Base-by-base conservation (phyloP, 2,329 filamentous ascomycete genomes). In the Aspergillus fischeri region DNA sequence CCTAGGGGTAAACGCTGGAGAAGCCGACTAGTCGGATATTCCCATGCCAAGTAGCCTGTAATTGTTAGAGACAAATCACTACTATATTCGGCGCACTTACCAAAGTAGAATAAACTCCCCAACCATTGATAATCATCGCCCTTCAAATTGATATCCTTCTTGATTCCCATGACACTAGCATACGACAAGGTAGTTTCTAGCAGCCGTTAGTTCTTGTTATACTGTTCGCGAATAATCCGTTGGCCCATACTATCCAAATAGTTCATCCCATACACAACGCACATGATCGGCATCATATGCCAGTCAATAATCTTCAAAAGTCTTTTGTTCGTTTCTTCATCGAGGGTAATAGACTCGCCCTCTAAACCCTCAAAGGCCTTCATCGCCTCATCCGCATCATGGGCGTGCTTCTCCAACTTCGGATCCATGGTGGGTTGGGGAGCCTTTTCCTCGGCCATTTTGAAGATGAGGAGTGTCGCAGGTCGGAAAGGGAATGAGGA, bases 1-100 rank as follows among this genome's bases (percentile, higher is more conserved):
- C 83, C 86, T 6, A 89, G 71, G 0, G 86, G 86, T 1, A 89
- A 72, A 1, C 81, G 76, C 69, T 89, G 86, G 11, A 89, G 77
- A 28, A 89, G 77, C 11, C 83, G 80, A 65, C 81, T 86, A 1
- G 86, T 88, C 0, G 86, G 86, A 69, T 86, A 88, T 67, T 89
- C 86, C 81, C 81, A 87, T 2, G 79, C 82, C 17, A 80, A 67
- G 59, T 79, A 80, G 1, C 77, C 77, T 77, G 58, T 29, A 11
- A 35, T 32, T n/a, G 17, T 65, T 50, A 27, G 62, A 38, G 14
- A 17, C 14, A 17, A 35, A 17, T n/a, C 14, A 7, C 32, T 38
- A 6, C 32, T 38, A 7, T 38, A 17, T 38, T 38, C 14, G 14
- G 17, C 14, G 32, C 7, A 60, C 60, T 61, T 67, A 67, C 78